Base-by-base conservation (phyloP, 805 yeast species). In the Pichia paraexigua region DNA sequence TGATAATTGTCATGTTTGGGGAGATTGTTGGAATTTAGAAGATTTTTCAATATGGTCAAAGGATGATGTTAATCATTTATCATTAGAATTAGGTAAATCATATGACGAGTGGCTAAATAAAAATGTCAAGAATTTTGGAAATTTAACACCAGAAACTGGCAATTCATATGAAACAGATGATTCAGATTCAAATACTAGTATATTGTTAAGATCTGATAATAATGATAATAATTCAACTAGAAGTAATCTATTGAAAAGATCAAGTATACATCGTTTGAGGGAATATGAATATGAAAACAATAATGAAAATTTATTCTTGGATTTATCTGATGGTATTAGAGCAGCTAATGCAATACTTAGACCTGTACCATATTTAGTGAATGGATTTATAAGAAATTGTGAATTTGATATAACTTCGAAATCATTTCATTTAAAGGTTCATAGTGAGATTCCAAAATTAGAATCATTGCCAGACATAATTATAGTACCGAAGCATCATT, bases 11-110 rank as follows among this genome's bases (percentile, higher is more conserved):
- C 96, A 94, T 67, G 70, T 78, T 62, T 82, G 87, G 83, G 99
- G 99, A 0, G 99, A 92, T 66, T 65, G 76, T 25, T 92, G 97
- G 95, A 92, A 92, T 61, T 82, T 89, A 58, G 99, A 92, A 63
- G 98, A 92, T 66, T 83, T 92, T 64, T 87, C 97, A 1, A 78
- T 92, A 51, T 92, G 85, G 85, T 84, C 94, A 2, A 67, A 72
- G 3, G 90, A 84, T 54, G 89, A 85, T 52, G 62, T 49, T 54
- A 50, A 45, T 4, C 24, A 37, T 13, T 32, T 20, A 7, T 11
- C 22, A 7, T 45, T 43, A 24, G 18, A 41, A 8, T 39, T 40
- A 3, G 51, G 47, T 4, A 39, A 21, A 11, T 27, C 35, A 17
- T 57, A 56, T 39, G 1, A 15, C 7, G 58, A 57, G 9, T 57